Evolutionary conservation across 345 rosid species (phyloP).

Genomic region (Citrus sinensis): DVS_A1.0 CM039164.1:28477501-28478000

Average conservation of each 20-base stretch:
- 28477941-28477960: too few species aligned
- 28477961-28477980: too few species aligned
- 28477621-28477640: conserved; percentile 3
- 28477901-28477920: background rate
- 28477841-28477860: background rate
- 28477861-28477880: background rate
- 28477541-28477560: background rate
- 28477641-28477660: background rate
- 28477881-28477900: background rate
- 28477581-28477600: background rate
- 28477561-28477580: background rate
- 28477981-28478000: too few species aligned
- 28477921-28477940: background rate
- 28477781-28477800: background rate
- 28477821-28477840: too few species aligned
- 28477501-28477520: conserved; percentile 4
- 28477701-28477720: background rate
- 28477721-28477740: background rate
- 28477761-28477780: background rate
- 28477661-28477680: background rate
- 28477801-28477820: too few species aligned
- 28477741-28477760: background rate
- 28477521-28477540: conserved; percentile 13
- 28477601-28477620: background rate
- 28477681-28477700: background rate